A percentile compares a stretch with the other conserved stretches of the same genome.
These are phyloP conservation scores for Fusarium albosuccineum DNA, from an alignment of 2,329 filamentous ascomycete species.

Conservation along the genomic window DNA sequence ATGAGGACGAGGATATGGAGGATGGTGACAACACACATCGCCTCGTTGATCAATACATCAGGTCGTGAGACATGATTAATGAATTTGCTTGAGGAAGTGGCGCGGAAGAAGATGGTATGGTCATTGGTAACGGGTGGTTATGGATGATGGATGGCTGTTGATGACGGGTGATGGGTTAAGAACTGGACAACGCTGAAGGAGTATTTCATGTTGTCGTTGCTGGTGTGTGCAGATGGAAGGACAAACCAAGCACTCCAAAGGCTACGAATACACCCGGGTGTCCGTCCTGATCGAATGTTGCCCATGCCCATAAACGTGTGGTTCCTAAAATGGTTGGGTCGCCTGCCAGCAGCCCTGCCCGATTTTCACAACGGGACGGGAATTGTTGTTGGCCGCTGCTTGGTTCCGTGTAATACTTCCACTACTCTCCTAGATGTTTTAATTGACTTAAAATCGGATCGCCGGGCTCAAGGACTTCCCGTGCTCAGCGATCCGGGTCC, in stretches of 20 bases:
- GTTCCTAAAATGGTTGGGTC: too few species aligned
- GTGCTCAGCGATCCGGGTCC: conserved; percentile 29
- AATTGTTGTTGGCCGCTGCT: neutral
- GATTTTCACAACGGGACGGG: neutral
- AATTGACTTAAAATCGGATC: conserved; percentile 14
- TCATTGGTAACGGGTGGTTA: conserved; percentile 67
- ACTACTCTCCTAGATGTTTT: too few species aligned
- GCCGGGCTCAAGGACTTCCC: conserved; percentile 28
- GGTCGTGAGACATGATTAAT: conserved; percentile 90
- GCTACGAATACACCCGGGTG: too few species aligned
- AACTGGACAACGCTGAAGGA: too few species aligned
- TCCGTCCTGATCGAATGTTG: too few species aligned
- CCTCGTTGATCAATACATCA: conserved; percentile 95
- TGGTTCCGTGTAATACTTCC: neutral
- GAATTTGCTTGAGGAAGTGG: conserved; percentile 89
- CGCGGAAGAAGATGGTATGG: conserved; percentile 91
- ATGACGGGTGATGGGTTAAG: too few species aligned
- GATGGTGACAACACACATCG: conserved; percentile 80
- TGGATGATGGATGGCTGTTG: too few species aligned
- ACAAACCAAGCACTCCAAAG: too few species aligned
- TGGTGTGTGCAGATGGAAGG: too few species aligned
- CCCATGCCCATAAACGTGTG: too few species aligned
- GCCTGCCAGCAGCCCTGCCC: neutral
- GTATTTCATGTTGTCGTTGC: too few species aligned
- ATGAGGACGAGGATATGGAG: conserved; percentile 83